phyloP scores from a whole-genome alignment of 176 grass and related monocot species.

The Oryza glumipatula region DNA sequence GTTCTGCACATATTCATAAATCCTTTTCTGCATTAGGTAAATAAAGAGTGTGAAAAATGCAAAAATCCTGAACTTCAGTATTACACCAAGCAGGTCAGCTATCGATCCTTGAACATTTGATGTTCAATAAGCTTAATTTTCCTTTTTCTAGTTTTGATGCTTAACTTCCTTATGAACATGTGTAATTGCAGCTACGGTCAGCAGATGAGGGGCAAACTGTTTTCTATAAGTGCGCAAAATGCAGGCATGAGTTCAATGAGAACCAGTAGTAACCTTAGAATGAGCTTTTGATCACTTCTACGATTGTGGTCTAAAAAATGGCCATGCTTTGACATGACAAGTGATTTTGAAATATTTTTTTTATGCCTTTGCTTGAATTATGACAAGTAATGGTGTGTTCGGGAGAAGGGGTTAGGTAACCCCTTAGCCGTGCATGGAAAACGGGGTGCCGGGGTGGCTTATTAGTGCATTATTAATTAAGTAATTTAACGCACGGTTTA shows the following conservation, averaged over 20 bases:
- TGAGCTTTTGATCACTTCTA: neutral
- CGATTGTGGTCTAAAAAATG: neutral
- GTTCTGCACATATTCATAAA: neutral
- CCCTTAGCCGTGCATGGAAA: too few relatives aligned
- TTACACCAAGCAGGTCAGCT: constrained; percentile 65
- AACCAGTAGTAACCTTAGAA: constrained; percentile 35
- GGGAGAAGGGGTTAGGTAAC: too few relatives aligned
- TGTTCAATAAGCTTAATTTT: neutral
- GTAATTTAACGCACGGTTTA: too few relatives aligned
- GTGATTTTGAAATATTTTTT: constrained; percentile 13
- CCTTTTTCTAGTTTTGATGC: neutral
- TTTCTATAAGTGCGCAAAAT: constrained; percentile 63
- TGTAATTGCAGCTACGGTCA: constrained; percentile 68
- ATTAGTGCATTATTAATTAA: too few relatives aligned
- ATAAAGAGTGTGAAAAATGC: constrained; percentile 55
- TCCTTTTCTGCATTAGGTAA: constrained; percentile 36
- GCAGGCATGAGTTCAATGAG: constrained; percentile 49
- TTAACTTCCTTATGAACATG: neutral
- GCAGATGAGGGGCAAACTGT: constrained; percentile 79
- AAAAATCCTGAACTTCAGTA: constrained; percentile 54
- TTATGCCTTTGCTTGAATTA: neutral
- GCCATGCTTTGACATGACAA: neutral
- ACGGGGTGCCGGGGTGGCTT: too few relatives aligned
- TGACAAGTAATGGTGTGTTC: too few relatives aligned
- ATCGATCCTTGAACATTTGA: constrained; percentile 10